A percentile compares a stretch with the other conserved stretches of the same genome.
These are phyloP conservation scores for Fusarium mexicanum DNA, from an alignment of 2,329 filamentous ascomycete genomes.

Conservation along the genomic window DNA sequence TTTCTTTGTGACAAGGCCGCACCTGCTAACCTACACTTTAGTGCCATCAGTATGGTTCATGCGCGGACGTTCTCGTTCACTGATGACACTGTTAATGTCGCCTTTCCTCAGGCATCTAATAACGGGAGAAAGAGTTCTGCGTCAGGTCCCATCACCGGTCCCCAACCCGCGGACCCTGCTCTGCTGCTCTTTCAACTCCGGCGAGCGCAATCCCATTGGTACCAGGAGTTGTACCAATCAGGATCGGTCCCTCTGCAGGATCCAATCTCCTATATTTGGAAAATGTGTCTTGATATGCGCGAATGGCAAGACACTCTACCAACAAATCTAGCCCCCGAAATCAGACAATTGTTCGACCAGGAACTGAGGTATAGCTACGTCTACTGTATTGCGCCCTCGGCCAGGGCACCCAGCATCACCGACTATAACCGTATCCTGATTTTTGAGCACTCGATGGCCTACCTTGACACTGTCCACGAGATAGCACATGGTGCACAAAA, in stretches of 20 bases:
- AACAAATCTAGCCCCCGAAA: constrained; percentile 67
- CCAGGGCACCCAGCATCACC: constrained; percentile 75
- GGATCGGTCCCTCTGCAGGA: constrained; percentile 75
- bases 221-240: constrained; percentile 86
- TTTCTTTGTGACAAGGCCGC: neutral
- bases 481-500: constrained; percentile 69
- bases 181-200: constrained; percentile 83
- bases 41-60: constrained; percentile 88
- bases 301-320: constrained; percentile 86
- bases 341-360: constrained; percentile 82
- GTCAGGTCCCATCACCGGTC: constrained; percentile 55
- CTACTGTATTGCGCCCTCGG: constrained; percentile 85
- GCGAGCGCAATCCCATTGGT: constrained; percentile 87
- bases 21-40: constrained; percentile 49
- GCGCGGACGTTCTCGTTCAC: constrained; percentile 92
- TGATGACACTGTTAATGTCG: constrained; percentile 85
- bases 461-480: constrained; percentile 77
- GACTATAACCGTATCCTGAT: constrained; percentile 83
- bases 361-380: constrained; percentile 92
- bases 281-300: constrained; percentile 78
- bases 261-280: constrained; percentile 77
- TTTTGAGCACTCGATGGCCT: constrained; percentile 87
- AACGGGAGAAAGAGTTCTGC: constrained; percentile 54
- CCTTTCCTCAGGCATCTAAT: constrained; percentile 69
- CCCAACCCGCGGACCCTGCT: constrained; percentile 72